Conservation (phyloP, 176 grass and related monocot species). For the Eremochloa ophiuroides region DNA sequence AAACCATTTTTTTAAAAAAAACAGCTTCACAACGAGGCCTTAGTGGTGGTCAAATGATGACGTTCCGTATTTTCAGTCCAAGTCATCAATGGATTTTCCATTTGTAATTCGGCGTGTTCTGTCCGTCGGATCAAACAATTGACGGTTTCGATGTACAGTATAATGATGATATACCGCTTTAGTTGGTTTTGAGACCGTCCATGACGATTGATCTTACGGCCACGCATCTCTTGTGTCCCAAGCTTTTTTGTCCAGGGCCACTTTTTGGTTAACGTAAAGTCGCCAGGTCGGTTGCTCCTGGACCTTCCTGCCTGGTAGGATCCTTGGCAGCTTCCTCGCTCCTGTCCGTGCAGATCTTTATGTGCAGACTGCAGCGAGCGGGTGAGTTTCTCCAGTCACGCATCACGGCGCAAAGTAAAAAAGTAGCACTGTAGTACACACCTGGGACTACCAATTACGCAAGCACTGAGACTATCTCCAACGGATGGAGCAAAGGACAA, state of each 20-base stretch:
- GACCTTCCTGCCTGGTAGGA: constrained; percentile 7
- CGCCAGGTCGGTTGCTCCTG: too few relatives aligned
- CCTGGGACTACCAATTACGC: background rate
- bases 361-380: background rate
- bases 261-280: too few relatives aligned
- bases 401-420: background rate
- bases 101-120: background rate
- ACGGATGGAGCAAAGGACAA: too few relatives aligned
- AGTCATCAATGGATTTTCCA: constrained; percentile 32
- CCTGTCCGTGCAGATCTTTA: background rate
- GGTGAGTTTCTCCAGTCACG: background rate
- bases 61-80: constrained; percentile 1
- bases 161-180: background rate
- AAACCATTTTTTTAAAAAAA: too few relatives aligned
- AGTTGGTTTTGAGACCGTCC: background rate
- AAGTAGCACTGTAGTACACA: background rate
- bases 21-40: too few relatives aligned
- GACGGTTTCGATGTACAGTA: background rate
- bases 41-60: constrained; percentile 36
- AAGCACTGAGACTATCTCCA: too few relatives aligned
- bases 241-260: background rate
- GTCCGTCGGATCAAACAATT: constrained; percentile 10
- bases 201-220: constrained; percentile 8
- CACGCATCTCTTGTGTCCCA: background rate
- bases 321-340: background rate